These are phyloP conservation scores for Paraphaeosphaeria minitans DNA, from an alignment of 2,329 filamentous ascomycete species.

Conservation along the genomic window DNA sequence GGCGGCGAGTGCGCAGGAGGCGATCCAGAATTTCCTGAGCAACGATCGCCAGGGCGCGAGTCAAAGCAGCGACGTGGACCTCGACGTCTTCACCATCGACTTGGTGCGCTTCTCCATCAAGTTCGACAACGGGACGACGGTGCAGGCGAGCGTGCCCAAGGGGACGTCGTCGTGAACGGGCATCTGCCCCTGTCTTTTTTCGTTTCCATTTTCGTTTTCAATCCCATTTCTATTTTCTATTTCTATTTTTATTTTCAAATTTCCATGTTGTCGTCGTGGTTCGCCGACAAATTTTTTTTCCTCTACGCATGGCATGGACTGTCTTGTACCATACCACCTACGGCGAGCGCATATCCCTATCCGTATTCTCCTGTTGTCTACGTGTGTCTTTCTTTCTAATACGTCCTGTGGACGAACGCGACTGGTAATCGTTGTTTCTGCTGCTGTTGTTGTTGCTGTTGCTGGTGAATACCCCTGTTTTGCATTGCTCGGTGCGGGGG, in stretches of 20 bases:
- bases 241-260: no score
- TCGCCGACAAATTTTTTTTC: no score
- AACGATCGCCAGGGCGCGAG: slow-evolving; percentile 34
- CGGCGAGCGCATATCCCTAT: neutral
- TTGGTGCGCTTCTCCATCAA: slow-evolving; percentile 37
- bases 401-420: slow-evolving; percentile 31
- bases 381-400: slow-evolving; percentile 11
- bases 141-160: slow-evolving; percentile 23
- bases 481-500: neutral
- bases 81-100: slow-evolving; percentile 39
- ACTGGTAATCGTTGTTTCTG: slow-evolving; percentile 25
- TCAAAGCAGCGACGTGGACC: slow-evolving; percentile 30
- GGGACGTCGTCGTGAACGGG: slow-evolving; percentile 1
- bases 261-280: no score
- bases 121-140: slow-evolving; percentile 41
- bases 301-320: no score
- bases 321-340: no score
- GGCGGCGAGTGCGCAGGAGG: slow-evolving; percentile 52
- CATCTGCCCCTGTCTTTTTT: neutral
- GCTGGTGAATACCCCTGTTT: slow-evolving; percentile 21
- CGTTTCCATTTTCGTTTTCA: no score
- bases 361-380: neutral
- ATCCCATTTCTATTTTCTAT: no score
- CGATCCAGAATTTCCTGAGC: slow-evolving; percentile 46
- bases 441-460: no score